Evolutionary conservation across 768 basidiomycete genomes (phyloP).

Genomic region (Suillus hirtellus): DNA sequence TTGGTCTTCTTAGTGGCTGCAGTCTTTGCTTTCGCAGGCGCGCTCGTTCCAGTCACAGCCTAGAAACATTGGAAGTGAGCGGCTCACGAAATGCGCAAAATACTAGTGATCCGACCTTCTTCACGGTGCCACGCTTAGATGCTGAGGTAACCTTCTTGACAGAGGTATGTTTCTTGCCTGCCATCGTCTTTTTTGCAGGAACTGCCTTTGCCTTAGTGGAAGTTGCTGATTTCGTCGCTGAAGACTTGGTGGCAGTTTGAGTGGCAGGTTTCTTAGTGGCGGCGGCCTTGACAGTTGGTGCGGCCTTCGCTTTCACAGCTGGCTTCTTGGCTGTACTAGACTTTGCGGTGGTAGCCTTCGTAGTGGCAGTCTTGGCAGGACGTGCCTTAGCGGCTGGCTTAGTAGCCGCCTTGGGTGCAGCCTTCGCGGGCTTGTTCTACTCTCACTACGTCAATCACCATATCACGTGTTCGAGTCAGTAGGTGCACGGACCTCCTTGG

Average conservation of each 20-base stretch:
- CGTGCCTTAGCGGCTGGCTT: constrained; percentile 19
- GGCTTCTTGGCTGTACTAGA: constrained; percentile 25
- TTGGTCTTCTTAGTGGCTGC: constrained; percentile 37
- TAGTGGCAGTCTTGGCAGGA: constrained; percentile 28
- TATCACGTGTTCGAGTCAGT: constrained; percentile 23
- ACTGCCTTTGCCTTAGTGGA: constrained; percentile 28
- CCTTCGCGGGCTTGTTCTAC: constrained; percentile 36
- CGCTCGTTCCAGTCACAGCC: constrained; percentile 52
- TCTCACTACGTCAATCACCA: constrained; percentile 14
- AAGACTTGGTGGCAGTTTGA: constrained; percentile 34
- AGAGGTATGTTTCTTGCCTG: constrained; percentile 32
- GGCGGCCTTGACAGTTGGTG: constrained; percentile 32
- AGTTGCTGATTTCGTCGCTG: constrained; percentile 18
- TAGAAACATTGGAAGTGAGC: constrained; percentile 25
- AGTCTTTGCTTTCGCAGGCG: constrained; percentile 36
- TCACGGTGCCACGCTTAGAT: constrained; percentile 54
- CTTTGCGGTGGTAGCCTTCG: constrained; percentile 28
- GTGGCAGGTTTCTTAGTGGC: constrained; percentile 42
- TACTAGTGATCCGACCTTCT: constrained; percentile 50
- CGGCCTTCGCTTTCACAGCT: constrained; percentile 39
- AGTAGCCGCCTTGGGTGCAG: constrained; percentile 24
- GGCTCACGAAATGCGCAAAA: constrained; percentile 3
- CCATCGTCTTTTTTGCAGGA: constrained; percentile 33
- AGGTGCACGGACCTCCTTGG: constrained; percentile 55
- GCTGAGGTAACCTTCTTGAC: constrained; percentile 42